These are phyloP conservation scores for Hyparrhenia diplandra DNA, from an alignment of 176 grass and related monocot species.

Conservation along the genomic window DNA sequence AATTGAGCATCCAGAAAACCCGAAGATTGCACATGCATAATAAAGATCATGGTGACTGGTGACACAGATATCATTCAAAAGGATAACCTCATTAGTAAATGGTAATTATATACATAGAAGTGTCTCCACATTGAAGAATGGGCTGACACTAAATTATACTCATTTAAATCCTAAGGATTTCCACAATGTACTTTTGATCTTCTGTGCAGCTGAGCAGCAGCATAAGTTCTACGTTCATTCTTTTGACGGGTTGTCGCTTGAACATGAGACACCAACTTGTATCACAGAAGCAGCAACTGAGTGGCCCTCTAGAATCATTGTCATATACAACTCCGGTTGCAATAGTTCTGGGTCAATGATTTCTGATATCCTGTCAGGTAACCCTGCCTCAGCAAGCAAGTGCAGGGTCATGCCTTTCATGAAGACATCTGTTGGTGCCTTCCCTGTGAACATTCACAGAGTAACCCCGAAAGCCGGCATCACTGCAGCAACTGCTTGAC, in stretches of 20 bases:
- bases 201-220: constrained; percentile 8
- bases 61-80: no score
- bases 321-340: not conserved
- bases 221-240: constrained; percentile 31
- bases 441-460: constrained; percentile 48
- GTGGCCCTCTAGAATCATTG: not conserved
- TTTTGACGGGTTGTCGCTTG: not conserved
- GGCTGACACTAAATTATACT: not conserved
- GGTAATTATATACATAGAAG: not conserved
- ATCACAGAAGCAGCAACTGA: not conserved
- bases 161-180: not conserved
- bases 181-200: not conserved
- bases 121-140: not conserved
- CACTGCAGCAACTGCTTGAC: constrained; percentile 4
- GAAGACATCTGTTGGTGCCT: constrained; percentile 34
- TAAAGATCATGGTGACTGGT: no score
- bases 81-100: not conserved
- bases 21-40: not conserved
- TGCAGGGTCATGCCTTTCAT: not conserved
- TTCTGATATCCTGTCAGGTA: constrained; percentile 18
- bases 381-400: not conserved
- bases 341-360: constrained; percentile 2
- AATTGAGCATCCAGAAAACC: not conserved
- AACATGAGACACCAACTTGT: constrained; percentile 22
- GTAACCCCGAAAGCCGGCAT: constrained; percentile 45